phyloP scores from a whole-genome alignment of 495 filamentous ascomycete species.

The Penicillium maclennaniae region DNA sequence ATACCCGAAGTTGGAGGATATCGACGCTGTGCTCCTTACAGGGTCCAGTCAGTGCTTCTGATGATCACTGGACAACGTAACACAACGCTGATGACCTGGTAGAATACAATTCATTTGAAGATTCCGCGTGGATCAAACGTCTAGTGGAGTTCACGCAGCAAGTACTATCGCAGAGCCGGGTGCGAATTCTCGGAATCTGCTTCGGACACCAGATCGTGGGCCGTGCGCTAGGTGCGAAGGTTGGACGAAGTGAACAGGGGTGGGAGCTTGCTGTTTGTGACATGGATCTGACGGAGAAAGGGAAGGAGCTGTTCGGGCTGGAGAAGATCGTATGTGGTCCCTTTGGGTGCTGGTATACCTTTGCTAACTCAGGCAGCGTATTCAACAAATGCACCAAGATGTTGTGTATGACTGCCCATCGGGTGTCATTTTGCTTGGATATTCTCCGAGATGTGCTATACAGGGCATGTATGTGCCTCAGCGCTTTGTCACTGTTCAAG shows the following conservation, averaged over 20 bases:
- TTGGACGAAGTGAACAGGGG: slow-evolving; percentile 61
- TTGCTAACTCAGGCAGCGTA: slow-evolving; percentile 48
- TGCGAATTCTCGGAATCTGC: slow-evolving; percentile 76
- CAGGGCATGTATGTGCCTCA: slow-evolving; percentile 76
- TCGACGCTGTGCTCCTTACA: slow-evolving; percentile 80
- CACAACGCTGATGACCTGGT: slow-evolving; percentile 2
- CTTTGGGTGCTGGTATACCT: not conserved
- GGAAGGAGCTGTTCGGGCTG: slow-evolving; percentile 67
- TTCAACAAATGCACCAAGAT: slow-evolving; percentile 91
- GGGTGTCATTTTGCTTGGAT: slow-evolving; percentile 59
- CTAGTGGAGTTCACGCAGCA: slow-evolving; percentile 67
- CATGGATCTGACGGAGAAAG: slow-evolving; percentile 64
- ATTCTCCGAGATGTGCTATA: slow-evolving; percentile 62
- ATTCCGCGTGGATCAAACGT: slow-evolving; percentile 69
- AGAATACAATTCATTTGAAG: slow-evolving; percentile 61
- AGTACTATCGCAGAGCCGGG: slow-evolving; percentile 52
- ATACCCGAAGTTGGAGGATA: slow-evolving; percentile 66
- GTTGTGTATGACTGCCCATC: slow-evolving; percentile 63
- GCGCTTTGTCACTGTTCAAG: slow-evolving; percentile 75
- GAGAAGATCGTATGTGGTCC: slow-evolving; percentile 58
- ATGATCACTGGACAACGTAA: not conserved
- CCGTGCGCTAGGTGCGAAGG: slow-evolving; percentile 64
- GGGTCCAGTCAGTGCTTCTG: slow-evolving; percentile 54
- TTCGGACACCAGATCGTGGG: slow-evolving; percentile 91
- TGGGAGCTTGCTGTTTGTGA: slow-evolving; percentile 81